phyloP scores from a whole-genome alignment of 2,329 filamentous ascomycete species.

The Hypoxylon rubiginosum region DNA sequence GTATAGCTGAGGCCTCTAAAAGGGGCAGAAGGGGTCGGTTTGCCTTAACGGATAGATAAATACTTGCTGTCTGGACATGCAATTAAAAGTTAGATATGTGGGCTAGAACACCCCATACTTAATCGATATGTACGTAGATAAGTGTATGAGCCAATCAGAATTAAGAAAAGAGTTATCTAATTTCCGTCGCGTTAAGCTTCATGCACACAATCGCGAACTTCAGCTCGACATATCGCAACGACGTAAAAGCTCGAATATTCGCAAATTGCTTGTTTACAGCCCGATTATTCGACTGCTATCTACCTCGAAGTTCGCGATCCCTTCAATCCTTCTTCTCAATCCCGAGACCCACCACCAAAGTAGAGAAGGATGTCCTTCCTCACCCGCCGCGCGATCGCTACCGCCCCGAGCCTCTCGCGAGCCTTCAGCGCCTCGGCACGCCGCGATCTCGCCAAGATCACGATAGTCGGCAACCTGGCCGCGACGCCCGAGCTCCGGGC shows the following conservation, averaged over 20 bases:
- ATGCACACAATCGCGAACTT: background rate
- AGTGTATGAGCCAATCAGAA: background rate
- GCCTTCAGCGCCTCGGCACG: conserved; percentile 81
- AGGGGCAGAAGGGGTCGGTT: too few relatives aligned
- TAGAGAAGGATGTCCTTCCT: conserved; percentile 62
- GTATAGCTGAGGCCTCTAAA: too few relatives aligned
- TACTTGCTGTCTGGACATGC: background rate
- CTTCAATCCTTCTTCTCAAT: background rate
- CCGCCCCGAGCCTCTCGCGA: conserved; percentile 67
- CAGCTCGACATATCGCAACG: background rate
- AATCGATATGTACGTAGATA: background rate
- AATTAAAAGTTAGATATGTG: background rate
- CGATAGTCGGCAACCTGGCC: conserved; percentile 87
- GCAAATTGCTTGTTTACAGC: background rate
- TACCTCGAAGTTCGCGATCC: background rate
- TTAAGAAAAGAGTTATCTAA: background rate
- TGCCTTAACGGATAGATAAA: background rate
- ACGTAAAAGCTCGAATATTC: background rate
- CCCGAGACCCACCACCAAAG: background rate
- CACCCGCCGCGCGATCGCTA: conserved; percentile 65
- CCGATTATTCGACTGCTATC: background rate
- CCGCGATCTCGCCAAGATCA: conserved; percentile 81
- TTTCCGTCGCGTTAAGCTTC: conserved; percentile 3
- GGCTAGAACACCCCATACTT: background rate
- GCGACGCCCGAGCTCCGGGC: conserved; percentile 78